These are phyloP conservation scores for Xylaria cubensis DNA, from an alignment of 495 filamentous ascomycete genomes.

Conservation along the genomic window DNA sequence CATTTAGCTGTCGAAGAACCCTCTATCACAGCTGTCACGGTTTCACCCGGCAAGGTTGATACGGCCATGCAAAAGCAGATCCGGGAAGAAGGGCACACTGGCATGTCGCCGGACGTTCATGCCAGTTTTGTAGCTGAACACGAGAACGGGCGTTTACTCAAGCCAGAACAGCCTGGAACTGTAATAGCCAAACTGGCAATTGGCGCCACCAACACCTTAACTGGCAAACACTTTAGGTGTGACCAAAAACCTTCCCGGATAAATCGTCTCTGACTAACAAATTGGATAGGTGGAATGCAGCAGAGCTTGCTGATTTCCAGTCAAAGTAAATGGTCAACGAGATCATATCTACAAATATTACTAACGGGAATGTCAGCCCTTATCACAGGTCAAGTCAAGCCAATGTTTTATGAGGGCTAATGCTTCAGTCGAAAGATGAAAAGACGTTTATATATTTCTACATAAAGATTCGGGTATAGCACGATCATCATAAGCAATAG, in stretches of 20 bases:
- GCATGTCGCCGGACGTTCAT: slow-evolving; percentile 70
- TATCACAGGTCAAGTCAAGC: neutral
- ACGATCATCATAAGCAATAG: slow-evolving; percentile 65
- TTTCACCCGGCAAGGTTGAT: slow-evolving; percentile 87
- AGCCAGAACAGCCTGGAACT: slow-evolving; percentile 82
- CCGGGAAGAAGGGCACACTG: slow-evolving; percentile 68
- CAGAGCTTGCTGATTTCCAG: slow-evolving; percentile 70
- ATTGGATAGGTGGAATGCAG: slow-evolving; percentile 69
- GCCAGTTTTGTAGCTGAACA: slow-evolving; percentile 70
- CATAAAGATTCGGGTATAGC: slow-evolving; percentile 68
- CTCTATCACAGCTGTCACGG: slow-evolving; percentile 68
- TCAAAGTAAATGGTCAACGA: slow-evolving; percentile 37
- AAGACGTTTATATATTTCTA: slow-evolving; percentile 81
- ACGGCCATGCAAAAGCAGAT: slow-evolving; percentile 93
- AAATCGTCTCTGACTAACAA: slow-evolving; percentile 44
- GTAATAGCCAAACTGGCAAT: slow-evolving; percentile 81
- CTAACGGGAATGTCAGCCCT: slow-evolving; percentile 19
- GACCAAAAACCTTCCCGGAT: neutral
- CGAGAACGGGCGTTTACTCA: slow-evolving; percentile 73
- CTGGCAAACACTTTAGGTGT: slow-evolving; percentile 76
- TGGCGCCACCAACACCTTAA: slow-evolving; percentile 65
- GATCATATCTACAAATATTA: slow-evolving; percentile 21
- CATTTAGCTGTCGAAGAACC: slow-evolving; percentile 83
- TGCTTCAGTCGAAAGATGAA: slow-evolving; percentile 96
- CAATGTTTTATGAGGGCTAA: slow-evolving; percentile 22